phyloP scores from a whole-genome alignment of 805 yeast species.

The Nakazawaea ambrosiae region DNA sequence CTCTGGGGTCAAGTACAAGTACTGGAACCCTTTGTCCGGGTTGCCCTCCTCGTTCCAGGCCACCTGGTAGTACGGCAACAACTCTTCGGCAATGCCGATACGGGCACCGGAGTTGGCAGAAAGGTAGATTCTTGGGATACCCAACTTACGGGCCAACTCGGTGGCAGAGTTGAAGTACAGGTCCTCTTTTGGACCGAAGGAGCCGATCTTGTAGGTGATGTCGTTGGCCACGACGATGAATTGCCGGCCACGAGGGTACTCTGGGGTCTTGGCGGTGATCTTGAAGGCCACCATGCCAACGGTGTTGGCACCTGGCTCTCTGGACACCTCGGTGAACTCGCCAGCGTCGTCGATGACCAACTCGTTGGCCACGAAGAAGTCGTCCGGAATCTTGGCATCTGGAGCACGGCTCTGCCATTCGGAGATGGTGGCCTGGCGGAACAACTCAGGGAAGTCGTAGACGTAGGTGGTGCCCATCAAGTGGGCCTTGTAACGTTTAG shows the following conservation, averaged over 20 bases:
- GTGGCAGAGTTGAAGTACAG: constrained; percentile 87
- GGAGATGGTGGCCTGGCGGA: constrained; percentile 83
- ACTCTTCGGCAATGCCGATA: constrained; percentile 96
- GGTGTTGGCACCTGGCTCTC: constrained; percentile 95
- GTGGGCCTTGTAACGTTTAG: constrained; percentile 97
- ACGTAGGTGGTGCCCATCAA: constrained; percentile 97
- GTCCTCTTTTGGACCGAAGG: constrained; percentile 97
- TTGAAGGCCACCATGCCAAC: constrained; percentile 98
- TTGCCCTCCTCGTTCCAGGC: constrained; percentile 80
- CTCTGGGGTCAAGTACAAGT: constrained; percentile 74
- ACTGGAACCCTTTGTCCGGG: constrained; percentile 83
- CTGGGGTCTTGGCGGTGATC: constrained; percentile 88
- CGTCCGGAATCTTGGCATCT: constrained; percentile 58
- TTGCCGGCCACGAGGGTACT: constrained; percentile 94
- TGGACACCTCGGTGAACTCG: constrained; percentile 75
- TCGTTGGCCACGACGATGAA: constrained; percentile 92
- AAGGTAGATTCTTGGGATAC: constrained; percentile 91
- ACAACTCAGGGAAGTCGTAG: constrained; percentile 97
- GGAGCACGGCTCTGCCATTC: constrained; percentile 74
- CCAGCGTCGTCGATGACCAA: constrained; percentile 79
- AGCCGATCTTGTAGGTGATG: constrained; percentile 96
- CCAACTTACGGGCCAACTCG: constrained; percentile 80
- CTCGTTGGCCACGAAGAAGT: constrained; percentile 72
- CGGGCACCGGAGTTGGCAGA: constrained; percentile 99
- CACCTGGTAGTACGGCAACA: constrained; percentile 81